Conservation (phyloP, 176 grass and related monocot genomes). For the Dactylis glomerata region DNA sequence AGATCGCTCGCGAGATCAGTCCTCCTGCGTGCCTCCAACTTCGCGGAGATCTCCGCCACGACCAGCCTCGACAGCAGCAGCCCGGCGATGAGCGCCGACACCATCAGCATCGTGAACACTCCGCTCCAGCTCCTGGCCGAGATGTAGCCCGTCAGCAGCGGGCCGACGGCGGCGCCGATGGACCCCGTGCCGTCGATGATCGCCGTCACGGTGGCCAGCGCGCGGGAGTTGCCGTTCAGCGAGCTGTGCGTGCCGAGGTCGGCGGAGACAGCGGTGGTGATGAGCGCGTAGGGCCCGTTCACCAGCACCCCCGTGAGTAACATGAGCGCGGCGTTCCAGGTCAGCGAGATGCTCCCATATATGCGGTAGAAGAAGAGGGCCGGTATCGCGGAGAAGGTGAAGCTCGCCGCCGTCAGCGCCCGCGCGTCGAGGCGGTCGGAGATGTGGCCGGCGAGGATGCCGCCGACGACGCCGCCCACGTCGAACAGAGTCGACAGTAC, state of each 20-base stretch:
- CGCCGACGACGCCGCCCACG: conserved; percentile 68
- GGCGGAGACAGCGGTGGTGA: conserved; percentile 77
- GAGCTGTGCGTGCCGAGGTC: conserved; percentile 88
- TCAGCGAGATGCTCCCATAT: conserved; percentile 58
- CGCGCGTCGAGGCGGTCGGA: conserved; percentile 68
- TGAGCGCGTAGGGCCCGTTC: conserved; percentile 77
- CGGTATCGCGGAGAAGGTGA: conserved; percentile 72
- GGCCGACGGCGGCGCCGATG: conserved; percentile 68
- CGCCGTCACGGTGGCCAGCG: conserved; percentile 79
- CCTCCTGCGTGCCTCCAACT: conserved; percentile 41
- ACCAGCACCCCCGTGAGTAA: conserved; percentile 65
- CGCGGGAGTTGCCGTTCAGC: conserved; percentile 69
- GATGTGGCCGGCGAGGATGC: conserved; percentile 80
- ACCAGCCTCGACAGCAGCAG: conserved; percentile 66
- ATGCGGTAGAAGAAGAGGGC: conserved; percentile 79
- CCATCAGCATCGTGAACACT: conserved; percentile 86
- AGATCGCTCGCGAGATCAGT: conserved; percentile 21
- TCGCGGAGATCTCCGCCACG: conserved; percentile 48
- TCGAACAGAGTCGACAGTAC: conserved; percentile 73
- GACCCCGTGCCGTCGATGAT: conserved; percentile 88
- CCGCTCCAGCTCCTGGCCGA: conserved; percentile 70
- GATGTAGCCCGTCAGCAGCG: conserved; percentile 86
- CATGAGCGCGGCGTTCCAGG: conserved; percentile 63
- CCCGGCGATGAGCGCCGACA: conserved; percentile 60
- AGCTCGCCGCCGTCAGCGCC: conserved; percentile 70